Conservation (phyloP, 1,284 basidiomycete species). For the Trichosporon faecale region DNA sequence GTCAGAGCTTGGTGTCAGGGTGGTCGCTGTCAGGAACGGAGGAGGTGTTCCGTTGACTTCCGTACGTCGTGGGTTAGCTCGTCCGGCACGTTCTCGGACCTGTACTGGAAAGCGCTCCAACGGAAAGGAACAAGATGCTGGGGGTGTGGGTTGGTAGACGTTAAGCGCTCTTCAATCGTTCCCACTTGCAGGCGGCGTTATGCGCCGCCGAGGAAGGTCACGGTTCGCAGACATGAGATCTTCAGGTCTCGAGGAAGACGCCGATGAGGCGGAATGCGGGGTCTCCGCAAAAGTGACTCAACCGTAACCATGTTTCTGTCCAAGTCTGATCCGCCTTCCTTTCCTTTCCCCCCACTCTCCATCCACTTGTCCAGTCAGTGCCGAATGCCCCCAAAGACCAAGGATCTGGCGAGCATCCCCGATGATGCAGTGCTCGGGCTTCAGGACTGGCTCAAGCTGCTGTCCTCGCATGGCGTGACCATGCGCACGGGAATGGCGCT, state of each 20-base stretch:
- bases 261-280: background rate
- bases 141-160: no score
- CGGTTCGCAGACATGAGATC: background rate
- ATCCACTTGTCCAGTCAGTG: background rate
- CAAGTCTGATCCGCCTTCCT: background rate
- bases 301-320: background rate
- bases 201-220: no score
- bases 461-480: slow-evolving; percentile 63
- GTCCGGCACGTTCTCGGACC: no score
- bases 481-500: slow-evolving; percentile 71
- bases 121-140: no score
- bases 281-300: background rate
- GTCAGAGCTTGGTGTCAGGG: no score
- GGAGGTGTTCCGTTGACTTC: no score
- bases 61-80: no score
- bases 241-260: background rate
- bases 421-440: slow-evolving; percentile 57
- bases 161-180: no score
- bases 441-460: slow-evolving; percentile 68
- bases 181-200: background rate
- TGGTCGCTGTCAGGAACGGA: no score
- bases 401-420: slow-evolving; percentile 14
- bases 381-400: slow-evolving; percentile 28
- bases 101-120: no score
- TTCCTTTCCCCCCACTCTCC: background rate